Evolutionary conservation across 2,329 filamentous ascomycete genomes (phyloP), one percentile per base, ranked within the genome.

Genomic region (Byssoonygena ceratinophila): DNA sequence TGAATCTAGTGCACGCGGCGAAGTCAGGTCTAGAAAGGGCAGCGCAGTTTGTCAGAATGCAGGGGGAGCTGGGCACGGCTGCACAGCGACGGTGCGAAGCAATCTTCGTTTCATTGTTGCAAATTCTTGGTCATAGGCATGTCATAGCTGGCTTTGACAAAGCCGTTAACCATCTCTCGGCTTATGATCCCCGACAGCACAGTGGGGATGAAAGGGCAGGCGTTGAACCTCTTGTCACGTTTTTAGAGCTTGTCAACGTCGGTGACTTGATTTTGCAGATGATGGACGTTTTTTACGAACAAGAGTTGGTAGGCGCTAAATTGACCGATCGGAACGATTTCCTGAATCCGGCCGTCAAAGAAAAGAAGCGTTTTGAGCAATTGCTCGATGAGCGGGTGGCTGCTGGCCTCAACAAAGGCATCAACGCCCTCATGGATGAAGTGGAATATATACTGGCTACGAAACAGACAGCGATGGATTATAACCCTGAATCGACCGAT

Each of bases 311-410:
- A 4, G 79, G 81, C 0, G 80, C 85, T 12, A 86, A 86, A 61
- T 82, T 98, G 50, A 85, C 85, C 1, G 91, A 97, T 65, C 83
- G 86, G 40, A 94, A 94, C 65, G 92, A 98, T 70, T 98, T 98
- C 63, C 76, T 98, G 45, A 88, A 94, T 63, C 85, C 89, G 18
- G 87, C 90, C 0, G 85, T 86, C 29, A 84, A 96, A 61, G 90
- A 92, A 58, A 98, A 98, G 79, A 97, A 96, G 73, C 89, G 87
- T 59, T 98, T 97, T 62, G 92, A 98, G 74, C 90, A 96, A 65
- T 95, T 96, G 85, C 82, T 98, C 1, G 92, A 98, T 64, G 92
- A 97, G 70, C 87, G 87, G 55, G 92, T 98, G 6, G 92, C 92
- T 3, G 89, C 91, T 7, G 94, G 94, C 1, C 74, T 98, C 57